These are phyloP conservation scores for Alternaria gansuensis DNA, from an alignment of 2,329 filamentous ascomycete genomes.

Conservation along the genomic window DNA sequence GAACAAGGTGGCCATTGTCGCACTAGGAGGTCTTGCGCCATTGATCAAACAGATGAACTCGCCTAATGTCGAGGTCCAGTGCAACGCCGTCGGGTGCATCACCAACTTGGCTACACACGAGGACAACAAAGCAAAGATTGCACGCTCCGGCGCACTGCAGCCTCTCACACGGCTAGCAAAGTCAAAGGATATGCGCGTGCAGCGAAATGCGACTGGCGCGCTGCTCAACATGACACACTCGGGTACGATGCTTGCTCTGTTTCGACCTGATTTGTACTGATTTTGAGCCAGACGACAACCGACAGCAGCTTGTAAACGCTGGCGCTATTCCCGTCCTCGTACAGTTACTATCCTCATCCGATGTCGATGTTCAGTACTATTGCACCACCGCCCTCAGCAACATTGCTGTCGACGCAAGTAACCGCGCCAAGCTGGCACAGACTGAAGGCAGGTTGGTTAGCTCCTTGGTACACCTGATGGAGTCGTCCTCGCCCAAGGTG, in stretches of 20 bases:
- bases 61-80: conserved; percentile 96
- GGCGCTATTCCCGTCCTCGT: conserved; percentile 98
- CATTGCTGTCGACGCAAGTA: conserved; percentile 92
- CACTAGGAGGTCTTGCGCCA: conserved; percentile 86
- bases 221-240: conserved; percentile 99
- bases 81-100: conserved; percentile 98
- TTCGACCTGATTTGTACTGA: conserved; percentile 31
- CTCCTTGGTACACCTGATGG: conserved; percentile 94
- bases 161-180: conserved; percentile 92
- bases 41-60: conserved; percentile 99
- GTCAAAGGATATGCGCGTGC: conserved; percentile 98
- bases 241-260: conserved; percentile 63
- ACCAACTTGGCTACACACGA: conserved; percentile 98
- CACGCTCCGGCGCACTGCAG: conserved; percentile 88
- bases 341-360: conserved; percentile 87
- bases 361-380: conserved; percentile 99
- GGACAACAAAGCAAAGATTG: conserved; percentile 99
- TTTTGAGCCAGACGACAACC: conserved; percentile 79
- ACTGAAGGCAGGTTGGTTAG: conserved; percentile 92
- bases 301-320: conserved; percentile 95
- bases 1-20: conserved; percentile 97
- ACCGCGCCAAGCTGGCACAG: conserved; percentile 88
- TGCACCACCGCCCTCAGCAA: conserved; percentile 98
- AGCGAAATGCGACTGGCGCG: conserved; percentile 95
- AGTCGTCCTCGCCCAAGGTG: conserved; percentile 90